Conservation (phyloP, 805 yeast species). For the Wickerhamiella azyma region DNA sequence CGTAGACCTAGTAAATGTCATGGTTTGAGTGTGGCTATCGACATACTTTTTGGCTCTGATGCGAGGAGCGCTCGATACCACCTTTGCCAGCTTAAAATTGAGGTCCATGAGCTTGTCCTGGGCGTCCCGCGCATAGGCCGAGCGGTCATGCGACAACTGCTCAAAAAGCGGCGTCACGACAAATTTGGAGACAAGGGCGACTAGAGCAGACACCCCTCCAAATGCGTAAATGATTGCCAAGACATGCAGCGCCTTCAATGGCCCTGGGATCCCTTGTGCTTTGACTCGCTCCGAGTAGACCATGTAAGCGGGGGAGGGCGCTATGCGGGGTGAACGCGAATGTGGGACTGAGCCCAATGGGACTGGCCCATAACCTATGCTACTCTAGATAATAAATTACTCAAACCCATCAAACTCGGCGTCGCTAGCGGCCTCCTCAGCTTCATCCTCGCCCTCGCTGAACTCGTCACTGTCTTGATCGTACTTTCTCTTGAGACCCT, state of each 20-base stretch:
- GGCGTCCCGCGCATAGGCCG: conserved; percentile 21
- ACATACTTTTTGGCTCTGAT: conserved; percentile 11
- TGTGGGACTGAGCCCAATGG: too few species aligned
- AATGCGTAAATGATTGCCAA: conserved; percentile 23
- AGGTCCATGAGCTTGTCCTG: conserved; percentile 17
- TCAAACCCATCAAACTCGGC: conserved; percentile 3
- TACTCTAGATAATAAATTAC: not conserved
- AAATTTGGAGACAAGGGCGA: conserved; percentile 22
- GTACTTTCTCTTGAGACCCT: conserved; percentile 79
- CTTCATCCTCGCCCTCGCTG: conserved; percentile 30
- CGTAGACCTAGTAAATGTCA: not conserved
- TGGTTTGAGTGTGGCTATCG: conserved; percentile 22
- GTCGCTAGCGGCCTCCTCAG: conserved; percentile 17
- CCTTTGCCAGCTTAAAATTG: conserved; percentile 16
- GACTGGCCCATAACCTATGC: not conserved
- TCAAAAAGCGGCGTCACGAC: conserved; percentile 24
- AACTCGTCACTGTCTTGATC: conserved; percentile 60
- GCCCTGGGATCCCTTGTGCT: conserved; percentile 10
- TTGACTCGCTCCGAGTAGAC: conserved; percentile 22
- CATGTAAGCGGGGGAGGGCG: not conserved
- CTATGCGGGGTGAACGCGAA: too few species aligned
- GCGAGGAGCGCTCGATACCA: conserved; percentile 18
- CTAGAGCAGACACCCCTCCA: conserved; percentile 23
- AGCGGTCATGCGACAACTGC: conserved; percentile 24
- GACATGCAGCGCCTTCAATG: conserved; percentile 18